These are phyloP conservation scores for Bipolaris sorokiniana DNA, from an alignment of 2,329 filamentous ascomycete genomes.

Conservation along the genomic window DNA sequence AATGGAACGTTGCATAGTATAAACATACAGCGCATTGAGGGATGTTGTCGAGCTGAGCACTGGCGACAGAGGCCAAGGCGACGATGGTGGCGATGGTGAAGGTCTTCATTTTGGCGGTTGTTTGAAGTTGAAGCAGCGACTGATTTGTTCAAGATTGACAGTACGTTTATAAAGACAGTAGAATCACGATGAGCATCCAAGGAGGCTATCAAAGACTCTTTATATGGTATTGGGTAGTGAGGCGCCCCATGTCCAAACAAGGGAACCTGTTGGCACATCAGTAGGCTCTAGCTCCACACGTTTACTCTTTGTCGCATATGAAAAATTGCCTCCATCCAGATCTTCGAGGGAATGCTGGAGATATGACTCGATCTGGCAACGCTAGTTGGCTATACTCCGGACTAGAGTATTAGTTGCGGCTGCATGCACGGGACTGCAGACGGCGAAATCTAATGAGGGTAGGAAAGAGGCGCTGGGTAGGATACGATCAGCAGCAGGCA, in stretches of 20 bases:
- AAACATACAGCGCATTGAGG: slow-evolving; percentile 55
- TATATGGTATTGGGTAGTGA: slow-evolving; percentile 24
- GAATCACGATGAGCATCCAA: slow-evolving; percentile 10
- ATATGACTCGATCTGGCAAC: slow-evolving; percentile 17
- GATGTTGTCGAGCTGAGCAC: slow-evolving; percentile 55
- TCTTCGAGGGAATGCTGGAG: slow-evolving; percentile 24
- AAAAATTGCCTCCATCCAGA: slow-evolving; percentile 15
- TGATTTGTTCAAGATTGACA: slow-evolving; percentile 22
- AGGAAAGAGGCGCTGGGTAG: slow-evolving; percentile 1
- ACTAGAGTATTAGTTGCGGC: slow-evolving; percentile 13
- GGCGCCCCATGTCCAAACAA: slow-evolving; percentile 15
- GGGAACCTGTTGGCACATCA: slow-evolving; percentile 19
- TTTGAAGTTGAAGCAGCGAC: slow-evolving; percentile 14
- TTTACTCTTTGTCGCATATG: slow-evolving; percentile 33
- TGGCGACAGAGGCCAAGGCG: slow-evolving; percentile 53
- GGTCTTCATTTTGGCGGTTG: slow-evolving; percentile 47
- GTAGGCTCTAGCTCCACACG: slow-evolving; percentile 12
- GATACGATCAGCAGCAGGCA: neutral
- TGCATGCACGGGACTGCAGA: slow-evolving; percentile 8
- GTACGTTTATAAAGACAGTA: slow-evolving; percentile 22
- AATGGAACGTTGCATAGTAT: neutral
- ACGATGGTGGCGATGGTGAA: slow-evolving; percentile 48
- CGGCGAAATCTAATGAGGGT: slow-evolving; percentile 10
- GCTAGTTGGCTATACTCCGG: slow-evolving; percentile 17
- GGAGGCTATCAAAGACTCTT: slow-evolving; percentile 21